Conservation (phyloP, 805 yeast species). For the Sugiyamaella mastotermitis region DNA sequence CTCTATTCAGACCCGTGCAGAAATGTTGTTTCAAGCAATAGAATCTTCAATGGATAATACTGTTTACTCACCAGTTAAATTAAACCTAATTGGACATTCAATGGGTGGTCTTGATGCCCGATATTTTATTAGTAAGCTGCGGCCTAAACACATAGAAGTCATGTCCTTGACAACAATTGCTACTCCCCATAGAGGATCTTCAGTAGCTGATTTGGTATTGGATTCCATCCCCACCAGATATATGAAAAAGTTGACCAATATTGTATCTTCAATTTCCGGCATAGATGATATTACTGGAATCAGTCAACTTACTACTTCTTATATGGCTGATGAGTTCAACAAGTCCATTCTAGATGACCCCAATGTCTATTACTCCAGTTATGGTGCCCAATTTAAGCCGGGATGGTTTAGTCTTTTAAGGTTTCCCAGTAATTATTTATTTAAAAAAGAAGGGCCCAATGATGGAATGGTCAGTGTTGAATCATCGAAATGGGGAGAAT, state of each 20-base stretch:
- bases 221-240: slow-evolving; percentile 19
- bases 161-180: slow-evolving; percentile 76
- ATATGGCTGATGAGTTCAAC: slow-evolving; percentile 49
- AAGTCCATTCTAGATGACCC: slow-evolving; percentile 46
- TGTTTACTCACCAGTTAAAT: slow-evolving; percentile 28
- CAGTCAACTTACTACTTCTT: slow-evolving; percentile 58
- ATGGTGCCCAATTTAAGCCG: slow-evolving; percentile 72
- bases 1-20: slow-evolving; percentile 63
- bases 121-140: slow-evolving; percentile 58
- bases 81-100: slow-evolving; percentile 81
- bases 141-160: slow-evolving; percentile 45
- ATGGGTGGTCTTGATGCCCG: slow-evolving; percentile 93
- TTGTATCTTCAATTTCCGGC: slow-evolving; percentile 9
- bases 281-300: slow-evolving; percentile 36
- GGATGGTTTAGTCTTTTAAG: slow-evolving; percentile 54
- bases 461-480: slow-evolving; percentile 82
- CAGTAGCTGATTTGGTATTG: slow-evolving; percentile 66
- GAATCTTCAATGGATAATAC: slow-evolving; percentile 19
- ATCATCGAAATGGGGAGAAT: slow-evolving; percentile 79
- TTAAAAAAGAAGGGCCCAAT: slow-evolving; percentile 48
- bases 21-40: slow-evolving; percentile 47
- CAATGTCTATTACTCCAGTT: slow-evolving; percentile 67
- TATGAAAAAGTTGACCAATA: neutral
- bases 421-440: slow-evolving; percentile 59
- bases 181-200: slow-evolving; percentile 86